A percentile compares a stretch with the other conserved stretches of the same genome.
Evolutionary conservation across 2,329 filamentous ascomycete genomes (phyloP).

Genomic region (Talaromyces piceae): DNA sequence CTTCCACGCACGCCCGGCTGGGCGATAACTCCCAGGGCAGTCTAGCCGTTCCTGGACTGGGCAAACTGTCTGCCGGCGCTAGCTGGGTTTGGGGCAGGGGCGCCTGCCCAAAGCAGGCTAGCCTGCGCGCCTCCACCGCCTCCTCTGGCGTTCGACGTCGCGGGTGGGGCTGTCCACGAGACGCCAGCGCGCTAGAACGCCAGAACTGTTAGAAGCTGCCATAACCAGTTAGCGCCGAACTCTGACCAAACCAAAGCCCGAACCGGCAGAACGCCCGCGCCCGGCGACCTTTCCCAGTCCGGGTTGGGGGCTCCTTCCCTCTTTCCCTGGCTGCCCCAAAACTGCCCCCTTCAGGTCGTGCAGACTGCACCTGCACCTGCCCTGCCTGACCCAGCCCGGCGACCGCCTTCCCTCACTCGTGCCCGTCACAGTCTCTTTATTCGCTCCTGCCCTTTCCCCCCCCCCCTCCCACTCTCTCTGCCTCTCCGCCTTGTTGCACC

Average conservation of each 20-base stretch:
- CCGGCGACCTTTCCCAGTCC: background rate
- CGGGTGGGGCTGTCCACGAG: background rate
- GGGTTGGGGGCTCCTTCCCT: background rate
- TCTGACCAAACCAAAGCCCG: no score
- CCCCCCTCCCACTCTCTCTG: conserved; percentile 14
- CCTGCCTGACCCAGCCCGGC: background rate
- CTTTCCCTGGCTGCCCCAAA: background rate
- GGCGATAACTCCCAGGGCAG: background rate
- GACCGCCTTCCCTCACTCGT: background rate
- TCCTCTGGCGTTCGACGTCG: background rate
- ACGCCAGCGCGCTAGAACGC: conserved; percentile 1
- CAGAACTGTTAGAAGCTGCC: conserved; percentile 3
- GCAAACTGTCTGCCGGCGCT: background rate
- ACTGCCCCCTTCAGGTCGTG: background rate
- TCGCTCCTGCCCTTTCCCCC: conserved; percentile 18
- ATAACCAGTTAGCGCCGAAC: no score
- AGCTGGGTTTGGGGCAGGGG: no score
- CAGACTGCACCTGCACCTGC: no score
- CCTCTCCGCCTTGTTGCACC: conserved; percentile 6
- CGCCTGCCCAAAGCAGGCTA: background rate
- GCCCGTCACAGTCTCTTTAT: conserved; percentile 1
- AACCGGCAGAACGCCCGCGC: background rate
- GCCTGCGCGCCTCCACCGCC: background rate
- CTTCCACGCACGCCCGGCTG: no score
- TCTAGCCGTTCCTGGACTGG: background rate